Evolutionary conservation across 306 rosid genomes (phyloP), one percentile per base, ranked within the genome.

Genomic region (Prunus mume): DNA sequence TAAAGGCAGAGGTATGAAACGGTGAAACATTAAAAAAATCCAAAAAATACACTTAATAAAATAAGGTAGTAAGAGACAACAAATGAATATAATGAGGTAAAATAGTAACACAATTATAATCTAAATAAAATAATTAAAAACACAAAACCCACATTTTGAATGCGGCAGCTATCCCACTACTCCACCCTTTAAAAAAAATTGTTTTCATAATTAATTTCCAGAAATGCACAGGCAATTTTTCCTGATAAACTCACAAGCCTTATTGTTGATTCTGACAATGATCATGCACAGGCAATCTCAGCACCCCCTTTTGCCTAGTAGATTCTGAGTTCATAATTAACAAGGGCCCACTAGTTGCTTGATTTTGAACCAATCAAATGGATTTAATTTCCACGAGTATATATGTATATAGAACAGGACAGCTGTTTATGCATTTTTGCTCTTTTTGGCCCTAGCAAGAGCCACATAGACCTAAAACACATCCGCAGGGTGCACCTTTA

Each of bases 201-300:
- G 50, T 46, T 46, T 46, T 46, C 4, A 46, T 46, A 46, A 32
- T 32, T 32, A 5, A 18, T 18, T 50, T 69, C 74, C 30, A 18
- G 32, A 69, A 69, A 51, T 69, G 24, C 74, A 28, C 74, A 69
- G 32, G 61, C 60, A 69, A 50, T n/a, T 41, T 38, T 66, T 66
- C 70, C 9, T 41, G 18, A 54, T 10, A 2, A 50, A 49, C 27
- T 41, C 18, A 17, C 45, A 69, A 9, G 8, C 61, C 47, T 27
- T 47, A 30, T 1, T 50, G 12, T 14, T 47, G 41, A 47, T 68
- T 32, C 47, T 25, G 72, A 47, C 56, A 3, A 46, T 11, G 27
- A 34, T 32, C 57, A 68, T 13, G 72, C 19, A 30, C 2, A 1
- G 41, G 41, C 41, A 34, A 34, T 34, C 41, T n/a, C 41, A 64